Evolutionary conservation across 805 yeast species (phyloP), one percentile per base, ranked within the genome.

Genomic region (Candida bentonensis): DNA sequence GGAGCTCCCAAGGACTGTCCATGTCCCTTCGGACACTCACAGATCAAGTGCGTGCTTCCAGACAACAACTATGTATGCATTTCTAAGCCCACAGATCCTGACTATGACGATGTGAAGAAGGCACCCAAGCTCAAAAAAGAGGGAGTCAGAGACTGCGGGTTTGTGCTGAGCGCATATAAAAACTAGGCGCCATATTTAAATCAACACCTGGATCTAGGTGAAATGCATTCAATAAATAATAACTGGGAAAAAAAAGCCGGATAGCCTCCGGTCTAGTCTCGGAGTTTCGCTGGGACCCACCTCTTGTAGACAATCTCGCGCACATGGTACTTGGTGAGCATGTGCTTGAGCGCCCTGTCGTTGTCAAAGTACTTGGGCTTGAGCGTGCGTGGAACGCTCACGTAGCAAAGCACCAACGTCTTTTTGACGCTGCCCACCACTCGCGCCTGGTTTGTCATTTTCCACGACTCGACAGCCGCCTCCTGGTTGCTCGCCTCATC

Each of bases 351-450:
- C 49, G 57, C 50, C 30, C 49, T 9, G 42, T 54, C 41, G 49
- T 45, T 33, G 27, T 48, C 39, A 28, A 48, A 48, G 42, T 47
- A 44, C 53, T 51, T 59, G 41, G 49, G 46, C n/a, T 51, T 53
- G 28, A 53, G 41, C 20, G 47, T 40, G n/a, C 63, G 50, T 2
- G 87, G 82, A 11, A 64, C 56, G 30, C 74, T 76, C 7, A 92
- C 84, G 59, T 73, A 85, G 36, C 74, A 73, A 33, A 86, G 55
- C 1, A 88, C 73, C 51, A 88, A 61, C 5, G 77, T 76, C 66
- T 92, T 92, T 54, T 79, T 78, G 11, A 92, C 97, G 20, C 88
- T 84, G 0, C 94, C 82, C 39, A 85, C 75, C 1, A 92, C 95
- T 47, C 99, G 73, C 40, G 81, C 78, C 22, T 77, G 59, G 2